These are phyloP conservation scores for Allantophomopsis cytisporea DNA, from an alignment of 2,329 filamentous ascomycete species.

Conservation along the genomic window DNA sequence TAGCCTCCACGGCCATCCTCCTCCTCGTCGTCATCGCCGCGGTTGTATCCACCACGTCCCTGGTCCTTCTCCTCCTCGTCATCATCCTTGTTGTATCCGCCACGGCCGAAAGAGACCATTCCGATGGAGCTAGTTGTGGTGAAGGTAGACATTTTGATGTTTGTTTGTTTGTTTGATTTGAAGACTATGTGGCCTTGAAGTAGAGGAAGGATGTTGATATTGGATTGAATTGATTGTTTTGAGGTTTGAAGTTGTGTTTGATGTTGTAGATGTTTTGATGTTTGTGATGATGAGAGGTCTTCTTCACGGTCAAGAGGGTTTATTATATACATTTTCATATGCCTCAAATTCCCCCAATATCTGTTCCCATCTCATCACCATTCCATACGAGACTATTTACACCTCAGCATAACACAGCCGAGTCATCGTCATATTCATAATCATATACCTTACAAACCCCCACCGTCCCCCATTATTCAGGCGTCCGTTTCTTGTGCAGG, in stretches of 20 bases:
- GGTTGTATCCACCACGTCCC: slow-evolving; percentile 7
- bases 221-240: neutral
- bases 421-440: neutral
- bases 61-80: slow-evolving; percentile 1
- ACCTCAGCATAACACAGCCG: neutral
- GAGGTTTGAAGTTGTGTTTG: neutral
- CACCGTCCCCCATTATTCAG: too few relatives aligned
- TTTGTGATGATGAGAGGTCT: too few relatives aligned
- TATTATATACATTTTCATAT: too few relatives aligned
- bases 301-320: too few relatives aligned
- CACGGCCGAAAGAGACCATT: slow-evolving; percentile 8
- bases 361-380: neutral
- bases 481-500: too few relatives aligned
- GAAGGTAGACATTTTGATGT: neutral
- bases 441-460: too few relatives aligned
- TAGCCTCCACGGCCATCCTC: slow-evolving; percentile 17
- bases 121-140: neutral
- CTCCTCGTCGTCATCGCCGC: slow-evolving; percentile 15
- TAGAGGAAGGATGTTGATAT: neutral
- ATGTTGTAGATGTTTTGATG: too few relatives aligned
- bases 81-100: slow-evolving; percentile 8
- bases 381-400: neutral
- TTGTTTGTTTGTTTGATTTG: neutral
- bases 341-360: too few relatives aligned
- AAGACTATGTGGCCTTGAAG: neutral